Percentiles rank a stretch among this genome's conserved stretches.
Evolutionary conservation across 768 basidiomycete species (phyloP).

Genomic region (Cystobasidium ongulense): DNA sequence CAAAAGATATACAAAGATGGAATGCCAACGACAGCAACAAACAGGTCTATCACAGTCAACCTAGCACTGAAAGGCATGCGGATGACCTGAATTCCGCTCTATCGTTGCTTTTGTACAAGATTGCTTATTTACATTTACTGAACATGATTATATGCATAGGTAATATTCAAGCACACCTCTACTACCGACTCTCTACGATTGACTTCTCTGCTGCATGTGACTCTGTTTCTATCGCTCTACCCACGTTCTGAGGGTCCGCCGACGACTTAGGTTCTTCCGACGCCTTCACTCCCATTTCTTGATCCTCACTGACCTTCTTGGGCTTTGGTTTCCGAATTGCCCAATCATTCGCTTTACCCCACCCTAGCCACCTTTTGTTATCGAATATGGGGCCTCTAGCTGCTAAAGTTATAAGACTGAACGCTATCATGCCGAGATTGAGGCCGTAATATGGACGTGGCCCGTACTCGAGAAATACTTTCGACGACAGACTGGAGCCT

Average conservation of each 20-base stretch:
- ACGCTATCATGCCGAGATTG: not conserved
- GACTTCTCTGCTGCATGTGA: no score
- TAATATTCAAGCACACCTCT: no score
- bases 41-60: no score
- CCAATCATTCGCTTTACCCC: slow-evolving; percentile 22
- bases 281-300: not conserved
- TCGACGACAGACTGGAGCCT: not conserved
- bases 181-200: no score
- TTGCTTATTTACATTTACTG: no score
- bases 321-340: not conserved
- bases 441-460: slow-evolving; percentile 11
- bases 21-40: no score
- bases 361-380: slow-evolving; percentile 26
- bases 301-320: not conserved
- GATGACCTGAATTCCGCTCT: no score
- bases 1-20: no score
- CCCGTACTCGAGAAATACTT: slow-evolving; percentile 1
- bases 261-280: not conserved
- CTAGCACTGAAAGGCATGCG: no score
- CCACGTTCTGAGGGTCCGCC: not conserved
- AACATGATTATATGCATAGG: no score
- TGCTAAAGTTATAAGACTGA: not conserved
- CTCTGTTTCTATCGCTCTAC: no score
- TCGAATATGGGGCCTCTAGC: slow-evolving; percentile 3
- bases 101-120: no score